A percentile compares a stretch with the other conserved stretches of the same genome.
Evolutionary conservation across 345 rosid genomes (phyloP).

Genomic region (Sonneratia alba): DNA sequence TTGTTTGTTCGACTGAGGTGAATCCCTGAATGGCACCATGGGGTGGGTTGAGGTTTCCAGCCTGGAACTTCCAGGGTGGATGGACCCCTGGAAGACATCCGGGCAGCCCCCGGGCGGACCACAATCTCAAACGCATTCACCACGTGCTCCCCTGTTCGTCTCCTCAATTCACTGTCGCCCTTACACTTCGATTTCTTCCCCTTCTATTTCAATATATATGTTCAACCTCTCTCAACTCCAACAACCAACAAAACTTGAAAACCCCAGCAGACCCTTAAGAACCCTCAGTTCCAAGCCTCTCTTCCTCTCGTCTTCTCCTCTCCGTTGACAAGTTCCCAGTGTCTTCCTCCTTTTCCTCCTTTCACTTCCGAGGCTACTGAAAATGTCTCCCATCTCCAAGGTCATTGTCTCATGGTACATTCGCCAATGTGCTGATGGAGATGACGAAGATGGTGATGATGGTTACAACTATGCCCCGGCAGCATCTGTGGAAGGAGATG

Average conservation of each 20-base stretch:
- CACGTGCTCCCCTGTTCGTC: background rate
- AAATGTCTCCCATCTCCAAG: slow-evolving; percentile 8
- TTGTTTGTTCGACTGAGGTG: no score
- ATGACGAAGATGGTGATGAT: slow-evolving; percentile 2
- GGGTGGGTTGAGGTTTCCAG: no score
- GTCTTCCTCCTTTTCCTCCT: background rate
- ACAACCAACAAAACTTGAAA: background rate
- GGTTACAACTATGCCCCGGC: slow-evolving; percentile 3
- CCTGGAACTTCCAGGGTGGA: background rate
- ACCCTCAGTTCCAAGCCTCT: background rate
- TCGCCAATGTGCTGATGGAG: background rate
- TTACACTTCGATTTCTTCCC: no score
- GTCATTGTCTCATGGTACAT: background rate
- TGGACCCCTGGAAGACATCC: background rate
- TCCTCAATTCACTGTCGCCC: background rate
- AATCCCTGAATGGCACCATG: no score
- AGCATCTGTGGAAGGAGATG: background rate
- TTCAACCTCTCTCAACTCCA: background rate
- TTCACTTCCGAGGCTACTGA: background rate
- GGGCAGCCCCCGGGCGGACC: background rate
- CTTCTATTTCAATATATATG: no score
- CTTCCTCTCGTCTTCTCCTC: background rate
- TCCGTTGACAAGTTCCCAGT: background rate
- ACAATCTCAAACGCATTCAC: background rate
- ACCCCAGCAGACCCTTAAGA: background rate